Base-by-base conservation (phyloP, 2,329 filamentous ascomycete genomes). In the Diaporthe sp. region DNA sequence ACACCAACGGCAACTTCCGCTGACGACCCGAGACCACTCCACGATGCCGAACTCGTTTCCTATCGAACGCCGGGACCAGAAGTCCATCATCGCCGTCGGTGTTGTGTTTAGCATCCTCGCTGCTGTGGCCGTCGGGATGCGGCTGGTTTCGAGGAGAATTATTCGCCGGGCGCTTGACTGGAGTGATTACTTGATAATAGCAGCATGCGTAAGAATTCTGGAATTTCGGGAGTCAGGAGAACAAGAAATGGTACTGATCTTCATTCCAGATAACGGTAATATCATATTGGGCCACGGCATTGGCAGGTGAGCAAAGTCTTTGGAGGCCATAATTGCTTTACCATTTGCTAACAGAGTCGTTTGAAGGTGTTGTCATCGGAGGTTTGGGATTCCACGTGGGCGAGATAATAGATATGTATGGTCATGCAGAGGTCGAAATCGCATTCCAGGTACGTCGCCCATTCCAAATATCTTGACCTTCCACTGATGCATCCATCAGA, bases 41-140 rank as follows among this genome's bases (percentile, higher is more conserved):
- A 70, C 65, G 65, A 70, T 70, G 65, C 65, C 65, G n/a, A 70
- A 70, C 12, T 70, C 65, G 6, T 70, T 70, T 22, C 65, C 65
- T 53, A 70, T 70, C 49, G 46, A 70, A 9, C 65, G 65, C 13
- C 22, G 31, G 22, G 65, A 70, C 49, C 65, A 70, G 6, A 70
- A 28, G 31, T 70, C 46, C 49, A 60, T 65, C 13, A 53, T 73
- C 34, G 71, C 55, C 12, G 60, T 73, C 42, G 57, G 71, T 25
- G 55, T 55, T 28, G 49, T 73, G 2, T 73, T 65, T n/a, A 65
- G 42, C 34, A 10, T 65, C 37, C 57, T 73, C 13, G 34, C 71
- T 25, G 44, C 34, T 5, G 57, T 73, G n/a, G 71, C 71, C 1
- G 71, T 73, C 12, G 71, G 55, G 22, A 49, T 73, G 42, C 57